A percentile compares a stretch with the other conserved stretches of the same genome.
Evolutionary conservation across 2,329 filamentous ascomycete species (phyloP).

Genomic region (Trichocomaceae sp.): DNA sequence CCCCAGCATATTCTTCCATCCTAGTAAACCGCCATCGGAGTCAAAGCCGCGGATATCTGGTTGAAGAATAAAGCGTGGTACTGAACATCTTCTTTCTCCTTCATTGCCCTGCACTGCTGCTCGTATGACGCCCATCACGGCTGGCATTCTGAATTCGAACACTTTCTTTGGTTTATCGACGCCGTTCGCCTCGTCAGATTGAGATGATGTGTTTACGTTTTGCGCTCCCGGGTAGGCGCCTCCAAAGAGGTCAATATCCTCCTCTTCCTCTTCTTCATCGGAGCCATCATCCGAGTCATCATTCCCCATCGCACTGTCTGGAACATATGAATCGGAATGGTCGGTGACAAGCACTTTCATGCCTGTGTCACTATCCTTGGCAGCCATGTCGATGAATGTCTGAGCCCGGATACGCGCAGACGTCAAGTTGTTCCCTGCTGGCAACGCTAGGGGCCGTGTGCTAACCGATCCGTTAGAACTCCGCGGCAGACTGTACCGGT

Average conservation of each 20-base stretch:
- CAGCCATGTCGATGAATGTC: conserved; percentile 39
- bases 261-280: conserved; percentile 17
- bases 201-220: conserved; percentile 1
- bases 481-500: conserved; percentile 36
- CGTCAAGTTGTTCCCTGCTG: conserved; percentile 38
- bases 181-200: conserved; percentile 15
- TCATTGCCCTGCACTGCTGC: conserved; percentile 14
- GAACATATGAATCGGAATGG: conserved; percentile 33
- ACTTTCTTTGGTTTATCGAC: conserved; percentile 29
- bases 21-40: conserved; percentile 38
- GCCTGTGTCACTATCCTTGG: conserved; percentile 35
- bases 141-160: conserved; percentile 37
- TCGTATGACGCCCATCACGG: conserved; percentile 36
- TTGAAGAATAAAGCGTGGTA: conserved; percentile 35
- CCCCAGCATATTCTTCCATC: conserved; percentile 39
- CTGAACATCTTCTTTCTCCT: conserved; percentile 22
- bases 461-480: conserved; percentile 39
- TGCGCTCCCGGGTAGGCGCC: conserved; percentile 8
- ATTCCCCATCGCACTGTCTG: conserved; percentile 28
- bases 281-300: conserved; percentile 28
- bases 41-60: conserved; percentile 39
- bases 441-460: conserved; percentile 35
- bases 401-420: conserved; percentile 41
- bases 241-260: conserved; percentile 10
- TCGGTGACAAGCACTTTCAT: conserved; percentile 38